Percentiles rank a stretch among this genome's conserved stretches.
phyloP scores from a whole-genome alignment of 2,329 filamentous ascomycete genomes.

The Lasiodiplodia citricola region DNA sequence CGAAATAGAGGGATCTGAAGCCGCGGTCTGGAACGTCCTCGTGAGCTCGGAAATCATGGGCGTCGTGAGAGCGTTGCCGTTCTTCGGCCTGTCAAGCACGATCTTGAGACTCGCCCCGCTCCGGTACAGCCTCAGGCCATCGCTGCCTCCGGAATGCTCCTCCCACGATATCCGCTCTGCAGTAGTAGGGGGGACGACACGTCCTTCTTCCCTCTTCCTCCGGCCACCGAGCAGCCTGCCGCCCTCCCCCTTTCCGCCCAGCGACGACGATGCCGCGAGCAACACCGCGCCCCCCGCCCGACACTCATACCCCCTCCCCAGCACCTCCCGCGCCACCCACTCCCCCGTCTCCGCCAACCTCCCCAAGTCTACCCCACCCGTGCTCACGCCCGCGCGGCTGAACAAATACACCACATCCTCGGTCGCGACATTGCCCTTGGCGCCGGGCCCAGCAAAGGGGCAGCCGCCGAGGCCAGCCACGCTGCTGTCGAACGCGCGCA shows the following conservation, averaged over 20 bases:
- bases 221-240: too few species aligned
- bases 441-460: conserved; percentile 35
- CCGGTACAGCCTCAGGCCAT: conserved; percentile 37
- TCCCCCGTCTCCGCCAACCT: conserved; percentile 32
- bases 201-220: too few species aligned
- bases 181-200: not conserved
- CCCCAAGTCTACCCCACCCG: conserved; percentile 33
- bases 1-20: conserved; percentile 36
- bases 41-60: conserved; percentile 45
- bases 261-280: not conserved
- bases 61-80: conserved; percentile 48
- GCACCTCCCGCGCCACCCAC: conserved; percentile 33
- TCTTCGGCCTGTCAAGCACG: conserved; percentile 43
- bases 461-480: conserved; percentile 38
- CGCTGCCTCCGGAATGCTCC: conserved; percentile 28
- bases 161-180: conserved; percentile 29
- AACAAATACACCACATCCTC: conserved; percentile 38
- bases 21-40: conserved; percentile 33
- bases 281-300: conserved; percentile 31
- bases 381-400: conserved; percentile 33
- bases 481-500: conserved; percentile 36
- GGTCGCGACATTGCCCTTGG: conserved; percentile 37
- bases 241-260: too few species aligned
- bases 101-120: conserved; percentile 40
- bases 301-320: conserved; percentile 32